Evolutionary conservation across 2,329 filamentous ascomycete species (phyloP), one percentile per base, ranked within the genome.

Genomic region (Fonsecaea erecta): DNA sequence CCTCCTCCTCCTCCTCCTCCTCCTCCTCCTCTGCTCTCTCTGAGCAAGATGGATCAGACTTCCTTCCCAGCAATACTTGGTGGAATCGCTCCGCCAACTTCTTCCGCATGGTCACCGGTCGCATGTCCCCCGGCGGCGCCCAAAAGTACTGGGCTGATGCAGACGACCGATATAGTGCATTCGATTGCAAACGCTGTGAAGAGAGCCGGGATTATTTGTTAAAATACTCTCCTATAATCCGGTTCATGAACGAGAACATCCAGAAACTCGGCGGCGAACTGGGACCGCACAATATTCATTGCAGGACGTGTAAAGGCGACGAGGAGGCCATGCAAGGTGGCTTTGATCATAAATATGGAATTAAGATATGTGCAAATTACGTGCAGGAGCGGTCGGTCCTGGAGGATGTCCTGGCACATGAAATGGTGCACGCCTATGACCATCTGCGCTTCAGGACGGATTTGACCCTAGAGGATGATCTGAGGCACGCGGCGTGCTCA

Each of bases 351-450:
- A 84, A 90, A 57, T 90, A 93, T 75, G 95, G 95, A 40, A 97
- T 99, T 68, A 76, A 96, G 74, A 83, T 99, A 24, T 99, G 95
- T 79, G 92, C 95, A 58, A 99, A 99, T 78, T 89, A 95, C 79
- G 86, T 98, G 75, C 83, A 89, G 65, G 88, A 92, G 75, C 82
- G 88, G 63, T 88, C 88, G 34, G 92, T 97, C 75, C 78, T 97
- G 71, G 95, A 99, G 80, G 95, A 99, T 77, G 97, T 93, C 11
- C 82, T 99, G 74, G 89, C 93, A 30, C 95, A 99, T 78, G 95
- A 99, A 81, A 96, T 99, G 92, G 90, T 99, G 60, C 95, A 99
- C 77, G 93, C 93, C 0, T 98, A 93, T 83, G 95, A 99, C 76
- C 90, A 96, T 76, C 75, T 98, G 72, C 83, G 94, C 69, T 99